Evolutionary conservation across 306 rosid species (phyloP), one percentile per base, ranked within the genome.

Genomic region (Acacia crassicarpa): DNA sequence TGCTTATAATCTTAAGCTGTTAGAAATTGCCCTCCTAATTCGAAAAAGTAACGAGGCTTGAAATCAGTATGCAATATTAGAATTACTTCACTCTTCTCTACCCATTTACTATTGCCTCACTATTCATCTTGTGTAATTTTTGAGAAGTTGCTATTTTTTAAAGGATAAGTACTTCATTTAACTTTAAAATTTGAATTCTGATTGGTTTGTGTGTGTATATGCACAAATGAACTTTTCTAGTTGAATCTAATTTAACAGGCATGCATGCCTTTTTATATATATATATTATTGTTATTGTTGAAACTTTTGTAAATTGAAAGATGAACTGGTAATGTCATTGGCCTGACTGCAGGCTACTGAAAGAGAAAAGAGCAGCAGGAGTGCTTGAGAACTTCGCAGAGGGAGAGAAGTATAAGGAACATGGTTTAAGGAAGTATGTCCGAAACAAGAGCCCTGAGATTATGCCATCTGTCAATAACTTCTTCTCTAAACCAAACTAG

Each of bases 391-490:
- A 93, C 86, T 70, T 75, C 59, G 89, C 77, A 22, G 81, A 82
- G 32, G 85, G 88, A 22, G 88, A 85, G 74, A 84, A 78, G 43
- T 81, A 85, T 58, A 54, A 80, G 61, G 62, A 82, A 67, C 85
- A 85, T 27, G 12, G 44, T 3, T 2, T 81, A 30, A 78, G 97
- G 86, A 91, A 87, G 84, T 91, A 78, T 43, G 83, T 88, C 35
- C 89, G 94, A 67, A 86, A 77, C 46, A 81, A 14, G 72, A 0
- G 81, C 2, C 86, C 92, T 56, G 82, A 91, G 90, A 83, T 91
- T 82, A 93, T 91, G 98, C 92, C 98, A 32, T 78, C 89, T 84
- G 2, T 91, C 89, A 91, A 91, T 92, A 80, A 80, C 4, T 93
- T 89, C 87, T 90, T 93, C 94, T 91, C 97, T 25, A 86, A 91